These are phyloP conservation scores for Rugiboletus extremiorientalis DNA, from an alignment of 1,284 basidiomycete species.

Conservation along the genomic window DNA sequence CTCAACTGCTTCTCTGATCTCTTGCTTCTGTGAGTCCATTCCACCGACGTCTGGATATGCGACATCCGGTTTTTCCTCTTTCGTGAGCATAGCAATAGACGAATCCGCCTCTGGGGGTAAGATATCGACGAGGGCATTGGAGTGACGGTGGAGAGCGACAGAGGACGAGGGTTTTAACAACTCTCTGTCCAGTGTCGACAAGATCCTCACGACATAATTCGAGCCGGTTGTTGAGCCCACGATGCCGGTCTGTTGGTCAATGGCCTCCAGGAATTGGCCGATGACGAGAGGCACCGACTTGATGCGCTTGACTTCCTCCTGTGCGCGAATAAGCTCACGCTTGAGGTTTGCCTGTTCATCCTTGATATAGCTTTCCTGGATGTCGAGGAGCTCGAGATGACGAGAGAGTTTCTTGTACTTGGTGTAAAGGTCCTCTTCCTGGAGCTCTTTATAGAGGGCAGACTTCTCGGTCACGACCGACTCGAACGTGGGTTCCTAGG, in stretches of 20 bases:
- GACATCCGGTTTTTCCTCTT: conserved; percentile 94
- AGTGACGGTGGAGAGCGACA: conserved; percentile 97
- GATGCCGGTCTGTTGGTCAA: conserved; percentile 97
- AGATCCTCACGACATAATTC: conserved; percentile 97
- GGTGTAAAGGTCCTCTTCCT: conserved; percentile 92
- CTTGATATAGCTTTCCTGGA: conserved; percentile 98
- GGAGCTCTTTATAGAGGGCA: conserved; percentile 79
- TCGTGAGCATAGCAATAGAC: conserved; percentile 91
- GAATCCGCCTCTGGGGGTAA: conserved; percentile 98
- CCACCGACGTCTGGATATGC: conserved; percentile 92
- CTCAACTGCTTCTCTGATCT: conserved; percentile 98
- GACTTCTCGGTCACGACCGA: conserved; percentile 88
- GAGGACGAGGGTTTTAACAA: conserved; percentile 96
- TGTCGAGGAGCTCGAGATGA: conserved; percentile 91
- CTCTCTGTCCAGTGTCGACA: conserved; percentile 97
- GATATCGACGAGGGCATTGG: conserved; percentile 98
- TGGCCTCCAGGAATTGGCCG: conserved; percentile 98
- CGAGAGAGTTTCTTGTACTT: conserved; percentile 94
- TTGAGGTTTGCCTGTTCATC: conserved; percentile 99
- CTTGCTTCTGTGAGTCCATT: conserved; percentile 98
- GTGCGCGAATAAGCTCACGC: conserved; percentile 95
- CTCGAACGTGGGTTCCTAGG: conserved; percentile 88
- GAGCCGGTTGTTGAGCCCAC: conserved; percentile 98
- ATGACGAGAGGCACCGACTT: conserved; percentile 99
- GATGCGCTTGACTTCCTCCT: conserved; percentile 99